Base-by-base conservation (phyloP, 805 yeast genomes). In the Metschnikowia baotianmanensis region DNA sequence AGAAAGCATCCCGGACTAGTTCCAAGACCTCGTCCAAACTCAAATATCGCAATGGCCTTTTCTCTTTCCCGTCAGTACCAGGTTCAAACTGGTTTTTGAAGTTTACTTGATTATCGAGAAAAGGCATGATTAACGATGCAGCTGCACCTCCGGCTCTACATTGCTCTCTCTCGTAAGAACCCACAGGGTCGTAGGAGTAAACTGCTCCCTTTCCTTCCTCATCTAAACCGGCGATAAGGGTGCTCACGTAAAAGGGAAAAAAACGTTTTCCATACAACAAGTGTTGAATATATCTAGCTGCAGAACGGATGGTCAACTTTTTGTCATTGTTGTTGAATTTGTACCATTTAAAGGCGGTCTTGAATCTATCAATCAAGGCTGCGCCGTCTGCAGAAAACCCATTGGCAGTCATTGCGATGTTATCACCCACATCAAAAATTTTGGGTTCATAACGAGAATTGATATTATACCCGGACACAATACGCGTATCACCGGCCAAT, bases 61-160 rank as follows among this genome's bases (percentile, higher is more conserved):
- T 82, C 42, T 74, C 73, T 9, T 69, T 77, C 16, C 93, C 95
- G 45, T 86, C 72, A 9, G 86, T 71, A 5, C 72, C 82, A 17
- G 97, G 96, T 51, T 78, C 90, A 61, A 74, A 78, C 65, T 93
- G 99, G 70, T 93, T 93, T 62, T 90, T 90, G 68, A 88, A 86
- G 62, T 89, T 87, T 48, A 93, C 99, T 71, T 93, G 99, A 64
- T 90, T 91, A 65, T 93, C 99, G 58, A 93, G 78, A 63, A 93
- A 93, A 4, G 99, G 99, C 95, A 90, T 89, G 52, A 93, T 89
- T 67, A 93, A 77, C 48, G 89, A 79, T 1, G 97, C 93, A 21
- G 98, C 98, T 11, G 97, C 93, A 31, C 99, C 99, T 50, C 96
- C 97, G 2, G 98, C 98, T 58, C 97, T 80, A 67, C 96, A 88